These are phyloP conservation scores for Tuctoria greenei DNA, from an alignment of 176 grass and related monocot genomes.

Conservation along the genomic window DNA sequence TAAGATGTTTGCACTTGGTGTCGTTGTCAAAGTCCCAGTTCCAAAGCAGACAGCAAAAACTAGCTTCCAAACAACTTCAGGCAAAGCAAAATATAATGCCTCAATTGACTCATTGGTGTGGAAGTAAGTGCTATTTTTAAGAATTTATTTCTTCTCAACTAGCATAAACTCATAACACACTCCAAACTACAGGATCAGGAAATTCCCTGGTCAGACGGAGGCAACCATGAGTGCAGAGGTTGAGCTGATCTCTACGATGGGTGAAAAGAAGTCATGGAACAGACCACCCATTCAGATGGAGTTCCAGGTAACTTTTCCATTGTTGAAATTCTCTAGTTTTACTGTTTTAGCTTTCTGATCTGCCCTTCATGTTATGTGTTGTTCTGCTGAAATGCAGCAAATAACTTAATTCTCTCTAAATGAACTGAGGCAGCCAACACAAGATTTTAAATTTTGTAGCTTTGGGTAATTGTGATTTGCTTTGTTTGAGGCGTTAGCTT, in stretches of 20 bases:
- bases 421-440: background rate
- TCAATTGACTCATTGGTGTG: constrained; percentile 96
- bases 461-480: background rate
- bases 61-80: constrained; percentile 95
- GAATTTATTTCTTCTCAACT: background rate
- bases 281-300: constrained; percentile 99
- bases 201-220: constrained; percentile 98
- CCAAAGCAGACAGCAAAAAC: constrained; percentile 99
- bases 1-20: constrained; percentile 99
- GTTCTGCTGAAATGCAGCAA: constrained; percentile 1
- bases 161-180: constrained; percentile 25
- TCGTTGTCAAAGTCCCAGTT: constrained; percentile 94
- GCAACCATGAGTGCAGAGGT: constrained; percentile 97
- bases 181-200: constrained; percentile 82
- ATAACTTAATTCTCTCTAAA: background rate
- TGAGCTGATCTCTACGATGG: constrained; percentile 99
- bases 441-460: constrained; percentile 20
- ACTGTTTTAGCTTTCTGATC: background rate
- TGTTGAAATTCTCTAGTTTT: constrained; percentile 4
- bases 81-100: constrained; percentile 99
- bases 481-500: constrained; percentile 3
- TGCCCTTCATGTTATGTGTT: background rate
- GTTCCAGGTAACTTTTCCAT: constrained; percentile 73
- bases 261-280: constrained; percentile 92
- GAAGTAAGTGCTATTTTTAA: constrained; percentile 69